Percentiles rank a stretch among this genome's conserved stretches.
phyloP scores from a whole-genome alignment of 108 stramenopile genomes.

The Nannochloropsis gaditana region DNA sequence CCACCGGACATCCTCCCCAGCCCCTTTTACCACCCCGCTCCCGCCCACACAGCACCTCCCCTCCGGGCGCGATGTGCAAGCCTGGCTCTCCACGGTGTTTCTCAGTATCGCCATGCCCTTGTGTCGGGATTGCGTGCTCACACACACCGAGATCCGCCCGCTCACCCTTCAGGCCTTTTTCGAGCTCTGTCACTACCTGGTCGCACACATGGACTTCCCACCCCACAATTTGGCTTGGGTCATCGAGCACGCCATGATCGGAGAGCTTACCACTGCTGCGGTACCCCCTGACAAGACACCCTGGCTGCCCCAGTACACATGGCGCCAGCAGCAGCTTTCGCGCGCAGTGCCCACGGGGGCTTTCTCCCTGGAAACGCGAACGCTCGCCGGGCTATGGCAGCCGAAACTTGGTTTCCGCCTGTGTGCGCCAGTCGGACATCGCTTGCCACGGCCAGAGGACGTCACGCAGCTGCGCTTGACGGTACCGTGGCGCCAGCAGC shows the following conservation, averaged over 20 bases:
- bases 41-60: conserved; percentile 1
- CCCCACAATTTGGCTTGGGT: conserved; percentile 10
- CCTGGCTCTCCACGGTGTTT: background rate
- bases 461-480: conserved; percentile 12
- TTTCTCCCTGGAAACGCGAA: background rate
- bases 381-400: background rate
- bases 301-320: background rate
- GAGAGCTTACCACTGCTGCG: background rate
- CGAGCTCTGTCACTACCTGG: conserved; percentile 17
- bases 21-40: background rate
- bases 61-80: background rate
- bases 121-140: background rate
- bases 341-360: background rate
- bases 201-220: conserved; percentile 17
- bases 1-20: background rate
- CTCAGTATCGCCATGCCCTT: conserved; percentile 12
- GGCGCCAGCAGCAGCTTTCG: background rate
- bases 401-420: background rate
- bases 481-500: conserved; percentile 3
- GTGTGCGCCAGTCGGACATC: background rate
- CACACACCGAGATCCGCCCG: background rate
- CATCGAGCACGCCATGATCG: background rate
- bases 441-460: background rate
- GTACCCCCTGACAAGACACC: background rate
- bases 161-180: background rate